phyloP scores from a whole-genome alignment of 805 yeast genomes.

The Starmera pachycereana region DNA sequence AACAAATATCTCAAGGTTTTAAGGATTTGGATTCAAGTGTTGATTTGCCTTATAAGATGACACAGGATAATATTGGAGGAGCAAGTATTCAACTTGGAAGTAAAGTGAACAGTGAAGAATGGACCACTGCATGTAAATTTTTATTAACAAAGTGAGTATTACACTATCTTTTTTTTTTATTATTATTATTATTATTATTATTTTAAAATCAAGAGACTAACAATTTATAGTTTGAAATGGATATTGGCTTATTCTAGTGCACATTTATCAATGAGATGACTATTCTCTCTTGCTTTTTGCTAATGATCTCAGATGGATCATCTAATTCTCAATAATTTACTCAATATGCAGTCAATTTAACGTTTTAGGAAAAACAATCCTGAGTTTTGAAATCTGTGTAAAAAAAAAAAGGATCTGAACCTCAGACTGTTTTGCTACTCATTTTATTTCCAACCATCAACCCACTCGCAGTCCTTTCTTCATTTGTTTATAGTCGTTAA shows the following conservation, averaged over 20 bases:
- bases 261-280: slow-evolving; percentile 12
- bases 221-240: slow-evolving; percentile 48
- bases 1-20: slow-evolving; percentile 20
- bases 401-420: no score
- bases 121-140: slow-evolving; percentile 87
- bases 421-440: no score
- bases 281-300: no score
- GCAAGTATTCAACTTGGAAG: slow-evolving; percentile 62
- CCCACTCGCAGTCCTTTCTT: no score
- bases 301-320: no score
- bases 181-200: background rate
- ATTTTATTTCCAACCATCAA: no score
- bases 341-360: slow-evolving; percentile 8
- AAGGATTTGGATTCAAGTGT: slow-evolving; percentile 39
- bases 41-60: slow-evolving; percentile 67
- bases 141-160: slow-evolving; percentile 45
- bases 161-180: background rate
- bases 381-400: no score
- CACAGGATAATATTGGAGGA: slow-evolving; percentile 66
- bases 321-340: no score
- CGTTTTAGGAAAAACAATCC: background rate
- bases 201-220: background rate
- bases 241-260: slow-evolving; percentile 61
- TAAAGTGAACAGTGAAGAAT: slow-evolving; percentile 53
- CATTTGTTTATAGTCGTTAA: no score